These are phyloP conservation scores for Asclepias syriaca DNA, from an alignment of 257 asterid species.

Conservation along the genomic window DNA sequence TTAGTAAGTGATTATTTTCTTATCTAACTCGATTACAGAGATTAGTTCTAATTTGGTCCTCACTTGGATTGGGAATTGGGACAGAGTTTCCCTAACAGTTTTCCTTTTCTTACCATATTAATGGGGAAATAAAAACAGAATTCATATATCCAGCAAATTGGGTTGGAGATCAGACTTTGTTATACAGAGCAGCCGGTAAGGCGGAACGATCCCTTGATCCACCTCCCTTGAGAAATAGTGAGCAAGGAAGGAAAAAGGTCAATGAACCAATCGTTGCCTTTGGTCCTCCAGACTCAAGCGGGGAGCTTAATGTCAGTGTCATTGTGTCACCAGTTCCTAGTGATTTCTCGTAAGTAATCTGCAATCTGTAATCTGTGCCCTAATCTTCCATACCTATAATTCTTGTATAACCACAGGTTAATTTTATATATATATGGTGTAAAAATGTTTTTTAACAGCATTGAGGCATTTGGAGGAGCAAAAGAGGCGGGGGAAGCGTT, in stretches of 20 bases:
- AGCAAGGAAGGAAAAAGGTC: conserved; percentile 33
- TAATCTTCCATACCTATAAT: too few relatives aligned
- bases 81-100: not conserved
- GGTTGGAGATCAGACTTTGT: conserved; percentile 84
- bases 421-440: too few relatives aligned
- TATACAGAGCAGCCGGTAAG: conserved; percentile 73
- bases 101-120: not conserved
- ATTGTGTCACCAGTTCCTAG: conserved; percentile 65
- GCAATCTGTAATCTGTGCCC: too few relatives aligned
- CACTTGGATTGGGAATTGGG: not conserved
- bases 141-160: conserved; percentile 77
- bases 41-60: not conserved
- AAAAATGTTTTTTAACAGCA: conserved; percentile 30
- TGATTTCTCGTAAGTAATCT: conserved; percentile 65
- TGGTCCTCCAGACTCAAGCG: conserved; percentile 93
- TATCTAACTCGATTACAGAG: not conserved
- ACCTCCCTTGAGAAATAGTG: conserved; percentile 39
- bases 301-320: conserved; percentile 91
- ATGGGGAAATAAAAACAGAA: conserved; percentile 32
- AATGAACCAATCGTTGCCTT: conserved; percentile 79
- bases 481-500: conserved; percentile 70
- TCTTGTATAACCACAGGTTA: too few relatives aligned
- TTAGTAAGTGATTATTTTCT: conserved; percentile 27
- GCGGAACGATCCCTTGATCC: conserved; percentile 73
- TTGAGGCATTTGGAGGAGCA: conserved; percentile 86